These are phyloP conservation scores for Turnera subulata DNA, from an alignment of 345 rosid species.

Conservation along the genomic window DNA sequence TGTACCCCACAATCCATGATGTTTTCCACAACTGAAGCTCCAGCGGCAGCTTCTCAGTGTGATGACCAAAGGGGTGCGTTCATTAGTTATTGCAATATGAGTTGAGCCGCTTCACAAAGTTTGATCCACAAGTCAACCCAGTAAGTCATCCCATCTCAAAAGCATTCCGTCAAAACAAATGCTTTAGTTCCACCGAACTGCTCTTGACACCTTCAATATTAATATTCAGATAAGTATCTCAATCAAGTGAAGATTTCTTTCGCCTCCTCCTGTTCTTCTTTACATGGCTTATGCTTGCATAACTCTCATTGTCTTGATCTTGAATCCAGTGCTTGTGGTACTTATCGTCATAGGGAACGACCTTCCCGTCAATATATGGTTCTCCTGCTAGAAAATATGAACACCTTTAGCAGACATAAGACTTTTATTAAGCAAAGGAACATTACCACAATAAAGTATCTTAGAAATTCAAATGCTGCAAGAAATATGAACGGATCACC, in stretches of 20 bases:
- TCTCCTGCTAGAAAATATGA: background rate
- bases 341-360: background rate
- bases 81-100: no score
- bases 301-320: background rate
- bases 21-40: no score
- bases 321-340: background rate
- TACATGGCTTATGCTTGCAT: slow-evolving; percentile 2
- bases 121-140: no score
- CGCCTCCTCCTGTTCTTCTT: background rate
- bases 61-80: no score
- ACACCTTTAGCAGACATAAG: background rate
- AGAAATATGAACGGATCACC: background rate
- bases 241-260: background rate
- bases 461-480: background rate
- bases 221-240: no score
- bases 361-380: background rate
- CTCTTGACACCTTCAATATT: no score
- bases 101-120: no score
- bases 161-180: no score
- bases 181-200: no score
- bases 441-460: background rate
- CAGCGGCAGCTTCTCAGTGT: no score
- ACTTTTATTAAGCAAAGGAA: background rate
- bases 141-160: no score
- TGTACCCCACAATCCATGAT: no score